A percentile compares a stretch with the other conserved stretches of the same genome.
Conservation (phyloP, 257 asterid genomes). For the Solanum boliviense region DNA sequence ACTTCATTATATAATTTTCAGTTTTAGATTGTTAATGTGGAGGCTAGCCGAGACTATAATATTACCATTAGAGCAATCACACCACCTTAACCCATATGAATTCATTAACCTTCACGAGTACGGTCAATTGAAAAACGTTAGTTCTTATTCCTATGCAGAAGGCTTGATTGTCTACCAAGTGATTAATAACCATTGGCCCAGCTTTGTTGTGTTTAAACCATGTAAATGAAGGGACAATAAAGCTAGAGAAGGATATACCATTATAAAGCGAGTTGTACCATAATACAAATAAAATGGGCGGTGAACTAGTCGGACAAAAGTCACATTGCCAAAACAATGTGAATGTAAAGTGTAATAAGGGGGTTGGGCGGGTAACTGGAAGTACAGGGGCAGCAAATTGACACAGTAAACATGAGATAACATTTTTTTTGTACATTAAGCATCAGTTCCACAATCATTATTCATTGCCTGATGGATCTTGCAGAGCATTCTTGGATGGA, state of each 20-base stretch:
- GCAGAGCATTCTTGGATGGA: too few species aligned
- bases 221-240: background rate
- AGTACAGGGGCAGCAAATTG: background rate
- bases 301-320: background rate
- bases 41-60: too few species aligned
- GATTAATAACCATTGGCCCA: background rate
- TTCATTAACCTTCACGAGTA: too few species aligned
- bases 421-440: background rate
- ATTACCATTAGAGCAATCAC: too few species aligned
- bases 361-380: background rate
- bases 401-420: background rate
- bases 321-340: background rate
- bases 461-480: background rate
- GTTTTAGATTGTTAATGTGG: too few species aligned
- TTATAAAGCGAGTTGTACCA: background rate
- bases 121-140: too few species aligned
- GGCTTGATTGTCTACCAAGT: background rate
- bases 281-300: background rate
- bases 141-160: too few species aligned
- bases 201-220: background rate
- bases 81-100: too few species aligned
- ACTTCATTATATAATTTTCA: too few species aligned
- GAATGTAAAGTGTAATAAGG: background rate
- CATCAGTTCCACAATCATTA: background rate
- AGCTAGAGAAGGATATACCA: background rate